Evolutionary conservation across 2,329 filamentous ascomycete species (phyloP), one percentile per base, ranked within the genome.

Genomic region (Fusarium tupiense): DNA sequence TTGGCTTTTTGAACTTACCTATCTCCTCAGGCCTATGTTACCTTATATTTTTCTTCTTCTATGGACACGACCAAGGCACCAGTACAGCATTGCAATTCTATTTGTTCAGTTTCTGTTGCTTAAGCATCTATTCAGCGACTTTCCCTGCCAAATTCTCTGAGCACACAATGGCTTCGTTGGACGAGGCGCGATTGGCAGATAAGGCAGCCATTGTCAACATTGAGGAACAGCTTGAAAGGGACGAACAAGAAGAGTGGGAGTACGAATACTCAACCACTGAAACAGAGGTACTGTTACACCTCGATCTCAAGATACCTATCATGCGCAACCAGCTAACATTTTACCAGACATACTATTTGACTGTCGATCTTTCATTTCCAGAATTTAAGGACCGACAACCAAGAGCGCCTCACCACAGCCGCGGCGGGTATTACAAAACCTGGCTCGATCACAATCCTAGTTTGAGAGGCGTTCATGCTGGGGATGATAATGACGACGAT

Each of bases 261-360:
- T 92, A 91, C 73, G 90, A 92, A 74, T 92, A 92, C 77, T 92
- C 90, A 0, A 81, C 84, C 6, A 91, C 89, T 0, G 90, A 92
- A 76, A 91, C 86, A 20, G 90, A 92, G 84, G 90, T 89, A 33
- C 41, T 40, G 37, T 54, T 37, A 16, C 24, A 19, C 20, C 53
- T 49, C 37, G 37, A 47, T 50, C 19, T 14, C 46, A 16, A 41
- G 43, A 58, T 20, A 19, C 37, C 31, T 14, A 40, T 26, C 29
- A n/a, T 26, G 24, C 24, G 46, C 37, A 40, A 26, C 37, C 13
- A 35, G 53, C 68, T 77, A 56, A 78, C 62, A 31, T 49, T 17
- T 46, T 49, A n/a, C 41, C 26, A 8, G 90, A 91, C 88, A 2
- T 92, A 90, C 79, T 91, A 92, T 73, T 80, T 92, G 13, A 90